These are phyloP conservation scores for Pythium aquatile DNA, from an alignment of 352 stramenopile genomes.

Conservation along the genomic window DNA sequence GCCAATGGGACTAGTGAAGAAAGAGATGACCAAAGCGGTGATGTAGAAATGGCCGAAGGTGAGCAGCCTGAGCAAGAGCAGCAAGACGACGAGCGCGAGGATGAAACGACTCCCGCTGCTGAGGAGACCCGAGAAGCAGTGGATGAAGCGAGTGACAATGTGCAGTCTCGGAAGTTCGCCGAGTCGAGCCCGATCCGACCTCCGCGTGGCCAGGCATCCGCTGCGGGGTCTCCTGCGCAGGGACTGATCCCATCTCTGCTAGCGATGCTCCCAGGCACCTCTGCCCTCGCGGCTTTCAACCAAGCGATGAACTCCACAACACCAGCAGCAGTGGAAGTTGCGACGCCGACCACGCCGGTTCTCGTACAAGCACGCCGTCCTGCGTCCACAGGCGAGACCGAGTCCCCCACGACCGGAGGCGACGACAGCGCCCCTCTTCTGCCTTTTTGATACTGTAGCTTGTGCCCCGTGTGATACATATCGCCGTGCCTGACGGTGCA, in stretches of 20 bases:
- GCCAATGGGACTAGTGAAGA: neutral
- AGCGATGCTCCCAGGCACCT: neutral
- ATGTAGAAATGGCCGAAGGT: neutral
- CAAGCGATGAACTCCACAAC: neutral
- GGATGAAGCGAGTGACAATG: neutral
- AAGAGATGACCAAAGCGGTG: neutral
- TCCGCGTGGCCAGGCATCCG: neutral
- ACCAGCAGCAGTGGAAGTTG: neutral
- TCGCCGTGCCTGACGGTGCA: neutral
- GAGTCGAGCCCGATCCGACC: neutral
- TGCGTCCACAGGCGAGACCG: neutral
- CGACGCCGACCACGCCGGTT: neutral
- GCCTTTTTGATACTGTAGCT: neutral
- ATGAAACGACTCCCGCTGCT: neutral
- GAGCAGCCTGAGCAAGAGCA: neutral
- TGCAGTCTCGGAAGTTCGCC: neutral
- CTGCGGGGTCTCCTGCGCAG: neutral
- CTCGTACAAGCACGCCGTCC: neutral
- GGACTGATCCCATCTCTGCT: neutral
- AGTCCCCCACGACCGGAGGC: neutral
- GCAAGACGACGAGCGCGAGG: neutral
- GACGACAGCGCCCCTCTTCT: neutral
- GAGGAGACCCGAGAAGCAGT: slow-evolving; percentile 6
- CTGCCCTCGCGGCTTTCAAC: slow-evolving; percentile 11
- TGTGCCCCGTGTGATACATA: neutral